Evolutionary conservation across 257 asterid genomes (phyloP).

Genomic region (Ehretia macrophylla): DNA sequence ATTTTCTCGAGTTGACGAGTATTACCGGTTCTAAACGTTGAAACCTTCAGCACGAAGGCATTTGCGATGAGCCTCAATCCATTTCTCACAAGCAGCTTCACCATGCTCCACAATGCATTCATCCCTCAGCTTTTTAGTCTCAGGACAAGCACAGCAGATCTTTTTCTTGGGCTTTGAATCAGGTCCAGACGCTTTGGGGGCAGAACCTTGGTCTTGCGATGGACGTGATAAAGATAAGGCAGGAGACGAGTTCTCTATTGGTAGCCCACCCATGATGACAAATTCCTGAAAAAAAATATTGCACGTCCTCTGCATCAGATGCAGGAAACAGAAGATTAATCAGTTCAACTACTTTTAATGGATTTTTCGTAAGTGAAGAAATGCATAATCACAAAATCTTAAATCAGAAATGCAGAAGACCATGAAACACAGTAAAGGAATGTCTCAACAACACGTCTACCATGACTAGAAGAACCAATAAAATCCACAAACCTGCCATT

Average conservation of each 20-base stretch:
- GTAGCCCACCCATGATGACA: slow-evolving; percentile 46
- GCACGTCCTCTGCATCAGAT: no score
- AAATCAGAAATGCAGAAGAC: no score
- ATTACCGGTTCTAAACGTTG: slow-evolving; percentile 36
- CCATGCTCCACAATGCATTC: slow-evolving; percentile 86
- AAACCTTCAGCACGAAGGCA: slow-evolving; percentile 95
- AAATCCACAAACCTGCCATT: no score
- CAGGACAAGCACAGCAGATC: slow-evolving; percentile 94
- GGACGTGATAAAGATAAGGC: slow-evolving; percentile 32
- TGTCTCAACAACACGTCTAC: no score
- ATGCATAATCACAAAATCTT: no score
- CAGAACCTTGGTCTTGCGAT: slow-evolving; percentile 36
- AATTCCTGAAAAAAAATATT: slow-evolving; percentile 4
- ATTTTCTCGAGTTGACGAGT: no score
- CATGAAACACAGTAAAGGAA: no score
- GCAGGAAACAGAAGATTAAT: no score
- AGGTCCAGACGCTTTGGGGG: slow-evolving; percentile 24
- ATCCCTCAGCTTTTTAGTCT: slow-evolving; percentile 79
- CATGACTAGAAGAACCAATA: no score
- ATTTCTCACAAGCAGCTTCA: slow-evolving; percentile 69
- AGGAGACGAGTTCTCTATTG: slow-evolving; percentile 32
- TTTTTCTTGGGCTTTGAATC: slow-evolving; percentile 84
- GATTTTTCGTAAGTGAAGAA: no score
- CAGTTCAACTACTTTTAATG: no score
- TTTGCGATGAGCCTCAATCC: slow-evolving; percentile 75